phyloP scores from a whole-genome alignment of 2,329 filamentous ascomycete genomes.

The Aspergillus quadricinctus region DNA sequence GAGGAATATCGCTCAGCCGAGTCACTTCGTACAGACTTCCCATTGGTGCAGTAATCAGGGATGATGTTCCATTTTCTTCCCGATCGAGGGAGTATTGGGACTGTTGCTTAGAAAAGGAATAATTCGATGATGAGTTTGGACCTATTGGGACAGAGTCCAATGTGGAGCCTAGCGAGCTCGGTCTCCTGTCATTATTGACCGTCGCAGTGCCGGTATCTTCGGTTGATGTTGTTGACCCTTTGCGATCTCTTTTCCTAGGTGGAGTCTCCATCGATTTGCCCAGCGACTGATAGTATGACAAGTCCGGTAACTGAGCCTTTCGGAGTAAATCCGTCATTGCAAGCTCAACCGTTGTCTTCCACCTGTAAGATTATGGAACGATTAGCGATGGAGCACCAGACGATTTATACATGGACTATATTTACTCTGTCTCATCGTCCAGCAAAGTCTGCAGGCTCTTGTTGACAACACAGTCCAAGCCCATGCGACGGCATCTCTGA shows the following conservation, averaged over 20 bases:
- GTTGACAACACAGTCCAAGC: conserved; percentile 49
- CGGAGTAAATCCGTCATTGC: conserved; percentile 36
- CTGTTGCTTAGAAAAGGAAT: conserved; percentile 22
- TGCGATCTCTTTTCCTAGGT: conserved; percentile 27
- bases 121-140: conserved; percentile 17
- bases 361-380: conserved; percentile 18
- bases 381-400: conserved; percentile 7
- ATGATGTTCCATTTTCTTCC: conserved; percentile 34
- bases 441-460: conserved; percentile 50
- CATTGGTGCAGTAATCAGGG: conserved; percentile 41
- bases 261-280: conserved; percentile 26
- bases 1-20: conserved; percentile 36
- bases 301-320: conserved; percentile 34
- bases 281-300: conserved; percentile 35
- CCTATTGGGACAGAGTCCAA: conserved; percentile 9
- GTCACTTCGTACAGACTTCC: conserved; percentile 49
- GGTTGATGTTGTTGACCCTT: conserved; percentile 30
- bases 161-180: conserved; percentile 12
- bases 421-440: conserved; percentile 46
- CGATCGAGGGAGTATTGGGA: conserved; percentile 33
- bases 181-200: conserved; percentile 13
- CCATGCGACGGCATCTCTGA: conserved; percentile 47
- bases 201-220: conserved; percentile 21
- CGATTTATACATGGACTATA: background rate
- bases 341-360: conserved; percentile 37